A percentile compares a stretch with the other conserved stretches of the same genome.
These are phyloP conservation scores for Exophiala dermatitidis DNA, from an alignment of 2,329 filamentous ascomycete species.

Conservation along the genomic window DNA sequence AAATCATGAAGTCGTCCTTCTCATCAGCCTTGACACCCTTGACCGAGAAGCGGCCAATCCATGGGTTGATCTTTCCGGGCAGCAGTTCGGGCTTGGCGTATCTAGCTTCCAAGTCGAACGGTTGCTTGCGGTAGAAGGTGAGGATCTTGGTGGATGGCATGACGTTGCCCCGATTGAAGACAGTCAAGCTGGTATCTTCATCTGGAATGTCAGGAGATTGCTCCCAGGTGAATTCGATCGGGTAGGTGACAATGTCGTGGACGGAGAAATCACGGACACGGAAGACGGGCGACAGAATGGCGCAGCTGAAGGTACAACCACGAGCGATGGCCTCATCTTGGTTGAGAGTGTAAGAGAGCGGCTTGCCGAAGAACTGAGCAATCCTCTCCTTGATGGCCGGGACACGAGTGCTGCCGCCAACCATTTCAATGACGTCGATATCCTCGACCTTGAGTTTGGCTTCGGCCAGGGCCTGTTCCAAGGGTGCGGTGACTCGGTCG, in stretches of 20 bases:
- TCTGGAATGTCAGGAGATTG: slow-evolving; percentile 97
- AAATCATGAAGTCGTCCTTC: slow-evolving; percentile 94
- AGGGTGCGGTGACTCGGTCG: slow-evolving; percentile 60
- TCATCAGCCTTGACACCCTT: slow-evolving; percentile 95
- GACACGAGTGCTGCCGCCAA: slow-evolving; percentile 90
- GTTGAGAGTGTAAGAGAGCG: slow-evolving; percentile 91
- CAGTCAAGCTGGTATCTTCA: slow-evolving; percentile 92
- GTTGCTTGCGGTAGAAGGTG: slow-evolving; percentile 97
- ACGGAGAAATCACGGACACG: slow-evolving; percentile 96
- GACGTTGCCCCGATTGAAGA: slow-evolving; percentile 95
- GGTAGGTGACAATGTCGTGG: slow-evolving; percentile 96
- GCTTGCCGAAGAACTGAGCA: slow-evolving; percentile 84
- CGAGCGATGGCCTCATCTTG: slow-evolving; percentile 95
- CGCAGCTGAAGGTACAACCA: slow-evolving; percentile 94
- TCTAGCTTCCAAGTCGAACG: slow-evolving; percentile 90
- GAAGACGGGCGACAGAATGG: slow-evolving; percentile 95
- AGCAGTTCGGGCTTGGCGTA: slow-evolving; percentile 82
- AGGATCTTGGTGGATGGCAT: slow-evolving; percentile 98
- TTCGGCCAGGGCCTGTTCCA: slow-evolving; percentile 90
- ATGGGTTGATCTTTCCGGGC: slow-evolving; percentile 83
- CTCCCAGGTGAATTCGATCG: slow-evolving; percentile 98
- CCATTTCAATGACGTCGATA: slow-evolving; percentile 87
- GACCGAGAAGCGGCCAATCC: slow-evolving; percentile 96
- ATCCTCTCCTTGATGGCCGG: slow-evolving; percentile 87
- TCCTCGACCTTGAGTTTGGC: slow-evolving; percentile 86